Evolutionary conservation across 2,329 filamentous ascomycete genomes (phyloP).

Genomic region (Magnaporthiopsis poae): DNA sequence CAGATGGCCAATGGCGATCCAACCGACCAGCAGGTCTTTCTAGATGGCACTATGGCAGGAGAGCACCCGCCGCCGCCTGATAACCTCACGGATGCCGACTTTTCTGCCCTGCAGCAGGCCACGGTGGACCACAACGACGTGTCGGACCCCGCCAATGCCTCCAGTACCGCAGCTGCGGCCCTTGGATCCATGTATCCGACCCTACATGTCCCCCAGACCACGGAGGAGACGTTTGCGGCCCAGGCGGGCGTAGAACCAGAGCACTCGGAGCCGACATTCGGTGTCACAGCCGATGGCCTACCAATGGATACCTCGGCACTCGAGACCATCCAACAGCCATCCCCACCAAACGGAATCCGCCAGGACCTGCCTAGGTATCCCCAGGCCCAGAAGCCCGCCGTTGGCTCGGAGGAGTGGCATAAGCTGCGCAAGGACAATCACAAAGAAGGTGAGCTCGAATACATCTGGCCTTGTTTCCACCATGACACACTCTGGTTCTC

Average conservation of each 20-base stretch:
- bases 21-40: constrained; percentile 35
- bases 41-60: constrained; percentile 43
- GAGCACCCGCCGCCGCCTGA: constrained; percentile 24
- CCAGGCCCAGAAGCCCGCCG: constrained; percentile 61
- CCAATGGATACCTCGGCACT: constrained; percentile 14
- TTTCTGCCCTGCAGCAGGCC: constrained; percentile 47
- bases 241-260: constrained; percentile 32
- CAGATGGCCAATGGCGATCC: constrained; percentile 29
- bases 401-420: constrained; percentile 97
- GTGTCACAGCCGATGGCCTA: constrained; percentile 25
- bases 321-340: constrained; percentile 29
- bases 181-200: constrained; percentile 50
- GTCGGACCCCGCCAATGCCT: constrained; percentile 42
- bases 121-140: constrained; percentile 36
- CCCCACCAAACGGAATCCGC: constrained; percentile 8
- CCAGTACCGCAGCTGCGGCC: constrained; percentile 50
- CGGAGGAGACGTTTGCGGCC: constrained; percentile 51
- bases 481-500: too few species aligned
- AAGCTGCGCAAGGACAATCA: constrained; percentile 95
- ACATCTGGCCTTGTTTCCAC: constrained; percentile 11
- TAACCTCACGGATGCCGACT: constrained; percentile 38
- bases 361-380: constrained; percentile 23
- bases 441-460: constrained; percentile 66
- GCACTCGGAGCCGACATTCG: constrained; percentile 20
- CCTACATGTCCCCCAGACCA: constrained; percentile 46